Evolutionary conservation across 305 asterid genomes (phyloP), one percentile per base, ranked within the genome.

Genomic region (Plantago coronopus): DNA sequence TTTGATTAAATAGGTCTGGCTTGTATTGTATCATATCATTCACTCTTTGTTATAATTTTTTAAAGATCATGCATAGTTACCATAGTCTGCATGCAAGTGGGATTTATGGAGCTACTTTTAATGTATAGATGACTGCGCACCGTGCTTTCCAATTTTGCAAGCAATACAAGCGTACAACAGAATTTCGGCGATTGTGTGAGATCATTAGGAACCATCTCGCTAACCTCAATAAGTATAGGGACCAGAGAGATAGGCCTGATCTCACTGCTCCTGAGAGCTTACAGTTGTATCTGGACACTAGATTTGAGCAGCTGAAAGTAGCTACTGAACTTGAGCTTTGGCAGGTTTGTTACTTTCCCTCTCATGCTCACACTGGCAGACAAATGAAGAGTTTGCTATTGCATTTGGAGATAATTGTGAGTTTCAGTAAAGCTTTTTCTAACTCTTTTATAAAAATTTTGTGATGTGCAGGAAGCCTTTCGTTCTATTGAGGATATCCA

Each of bases 141-240:
- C 95, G 97, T 31, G 97, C 97, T 69, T 89, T 89, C 74, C 96
- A 93, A 74, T 93, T 93, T 75, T 93, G 99, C 76, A 93, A 85
- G 86, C 97, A 93, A 70, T 93, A 93, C 85, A 93, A 87, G 61
- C 83, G 99, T 19, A 79, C 94, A 40, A 93, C 97, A 40, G 99
- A 93, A 63, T 89, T 93, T 60, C 87, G 99, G 22, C 81, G 99
- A 57, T 72, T 93, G 71, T 87, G 99, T 72, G 99, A 93, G 64
- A 93, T 93, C 63, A 89, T 93, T 31, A 72, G 99, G 64, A 93
- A 87, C 67, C 99, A 93, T 77, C 83, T 89, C 3, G 90, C 91
- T n/a, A 93, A 93, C 78, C 96, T 91, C 27, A 93, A 93, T 86
- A 93, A 89, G 73, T 89, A 85, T 55, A 77, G 94, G 67, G 97